Percentiles rank a stretch among this genome's conserved stretches.
Conservation (phyloP, 140 eudicot species). For the Cichorium intybus region DNA sequence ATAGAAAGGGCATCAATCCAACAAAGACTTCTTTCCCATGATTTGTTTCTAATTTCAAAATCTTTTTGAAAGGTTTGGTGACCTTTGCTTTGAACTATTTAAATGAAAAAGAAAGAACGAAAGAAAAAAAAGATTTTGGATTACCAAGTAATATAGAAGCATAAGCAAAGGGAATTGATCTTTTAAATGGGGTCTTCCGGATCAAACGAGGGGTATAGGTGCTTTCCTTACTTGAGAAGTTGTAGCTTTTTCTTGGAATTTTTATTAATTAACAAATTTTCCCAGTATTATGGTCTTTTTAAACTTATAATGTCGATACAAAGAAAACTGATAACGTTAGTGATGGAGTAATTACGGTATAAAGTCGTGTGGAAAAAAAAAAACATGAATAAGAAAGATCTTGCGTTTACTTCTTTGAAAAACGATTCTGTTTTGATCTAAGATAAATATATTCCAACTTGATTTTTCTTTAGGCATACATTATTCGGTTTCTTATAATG, state of each 20-base stretch:
- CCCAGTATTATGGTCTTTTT: background rate
- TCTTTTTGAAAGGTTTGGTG: conserved; percentile 29
- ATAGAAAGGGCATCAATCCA: conserved; percentile 41
- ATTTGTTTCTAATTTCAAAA: conserved; percentile 27
- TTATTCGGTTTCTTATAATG: conserved; percentile 8
- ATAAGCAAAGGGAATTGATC: conserved; percentile 38
- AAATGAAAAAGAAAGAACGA: conserved; percentile 24
- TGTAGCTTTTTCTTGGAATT: conserved; percentile 41
- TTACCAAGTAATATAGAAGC: conserved; percentile 33
- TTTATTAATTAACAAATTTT: background rate
- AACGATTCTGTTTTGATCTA: background rate
- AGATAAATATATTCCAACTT: background rate
- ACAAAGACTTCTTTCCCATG: conserved; percentile 37
- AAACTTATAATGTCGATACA: background rate
- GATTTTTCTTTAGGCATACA: background rate
- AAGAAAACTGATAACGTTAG: background rate
- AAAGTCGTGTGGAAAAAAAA: background rate
- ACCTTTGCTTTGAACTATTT: conserved; percentile 18
- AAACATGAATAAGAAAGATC: background rate
- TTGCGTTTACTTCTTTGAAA: background rate
- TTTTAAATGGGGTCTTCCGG: conserved; percentile 28
- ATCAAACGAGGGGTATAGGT: conserved; percentile 27
- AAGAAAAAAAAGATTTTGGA: conserved; percentile 25
- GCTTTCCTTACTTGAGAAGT: conserved; percentile 59
- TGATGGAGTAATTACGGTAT: background rate